Percentiles rank a stretch among this genome's conserved stretches.
phyloP scores from a whole-genome alignment of 495 filamentous ascomycete genomes.

The Staphylotrichum longicolle region DNA sequence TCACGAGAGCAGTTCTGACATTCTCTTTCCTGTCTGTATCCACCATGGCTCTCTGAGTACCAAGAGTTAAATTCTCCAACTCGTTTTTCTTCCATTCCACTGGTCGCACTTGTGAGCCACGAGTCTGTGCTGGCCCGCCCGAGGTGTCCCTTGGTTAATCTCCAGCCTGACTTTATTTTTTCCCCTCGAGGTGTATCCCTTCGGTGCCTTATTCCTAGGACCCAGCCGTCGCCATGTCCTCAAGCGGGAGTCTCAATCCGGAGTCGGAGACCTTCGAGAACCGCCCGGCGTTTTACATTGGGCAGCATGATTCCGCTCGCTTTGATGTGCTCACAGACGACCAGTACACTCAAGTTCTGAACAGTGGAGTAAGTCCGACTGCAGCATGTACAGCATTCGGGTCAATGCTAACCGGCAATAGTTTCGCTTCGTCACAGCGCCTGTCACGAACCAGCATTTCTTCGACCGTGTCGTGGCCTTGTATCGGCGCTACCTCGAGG shows the following conservation, averaged over 20 bases:
- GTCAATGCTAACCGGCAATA: slow-evolving; percentile 37
- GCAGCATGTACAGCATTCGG: neutral
- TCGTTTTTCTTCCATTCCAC: neutral
- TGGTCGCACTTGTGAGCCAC: slow-evolving; percentile 1
- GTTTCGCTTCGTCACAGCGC: slow-evolving; percentile 91
- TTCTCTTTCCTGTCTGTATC: neutral
- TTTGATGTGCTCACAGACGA: slow-evolving; percentile 57
- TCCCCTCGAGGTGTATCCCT: neutral
- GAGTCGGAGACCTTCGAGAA: slow-evolving; percentile 50
- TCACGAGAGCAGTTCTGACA: slow-evolving; percentile 1
- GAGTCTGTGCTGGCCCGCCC: neutral
- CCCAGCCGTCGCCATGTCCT: slow-evolving; percentile 24
- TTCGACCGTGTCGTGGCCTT: slow-evolving; percentile 68
- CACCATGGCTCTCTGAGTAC: slow-evolving; percentile 9
- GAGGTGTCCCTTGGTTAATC: neutral
- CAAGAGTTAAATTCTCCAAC: neutral
- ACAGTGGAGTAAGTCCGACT: slow-evolving; percentile 52
- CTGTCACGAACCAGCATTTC: slow-evolving; percentile 82
- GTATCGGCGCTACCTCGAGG: slow-evolving; percentile 55
- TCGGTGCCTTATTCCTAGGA: neutral
- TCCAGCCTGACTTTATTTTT: neutral
- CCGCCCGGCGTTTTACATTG: slow-evolving; percentile 69
- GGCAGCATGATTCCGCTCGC: slow-evolving; percentile 76
- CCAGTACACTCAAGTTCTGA: slow-evolving; percentile 66
- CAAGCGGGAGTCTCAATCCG: slow-evolving; percentile 34